Evolutionary conservation across 2,329 filamentous ascomycete species (phyloP).

Genomic region (Paraphaeosphaeria sporulosa): DNA sequence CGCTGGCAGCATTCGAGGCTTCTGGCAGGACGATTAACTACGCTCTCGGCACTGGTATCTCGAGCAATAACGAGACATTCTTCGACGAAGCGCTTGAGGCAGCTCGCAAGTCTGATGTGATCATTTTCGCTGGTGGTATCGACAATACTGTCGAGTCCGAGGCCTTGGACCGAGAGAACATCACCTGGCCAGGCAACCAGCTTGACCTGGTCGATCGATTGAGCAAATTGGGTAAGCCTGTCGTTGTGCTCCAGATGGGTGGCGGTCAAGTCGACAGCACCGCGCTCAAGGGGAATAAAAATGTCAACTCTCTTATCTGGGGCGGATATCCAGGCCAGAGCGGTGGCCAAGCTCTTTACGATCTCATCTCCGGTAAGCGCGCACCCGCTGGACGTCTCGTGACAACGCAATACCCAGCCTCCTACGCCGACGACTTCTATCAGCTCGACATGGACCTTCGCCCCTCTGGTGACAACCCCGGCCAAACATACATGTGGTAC

Average conservation of each 20-base stretch:
- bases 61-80: conserved; percentile 38
- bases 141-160: conserved; percentile 63
- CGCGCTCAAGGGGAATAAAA: conserved; percentile 56
- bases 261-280: conserved; percentile 60
- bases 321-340: conserved; percentile 67
- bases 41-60: conserved; percentile 33
- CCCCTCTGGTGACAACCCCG: conserved; percentile 55
- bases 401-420: conserved; percentile 63
- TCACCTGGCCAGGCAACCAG: conserved; percentile 62
- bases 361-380: conserved; percentile 60
- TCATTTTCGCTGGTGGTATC: conserved; percentile 65
- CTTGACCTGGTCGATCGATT: conserved; percentile 60
- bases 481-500: conserved; percentile 60
- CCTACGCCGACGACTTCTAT: conserved; percentile 57
- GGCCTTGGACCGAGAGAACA: conserved; percentile 58
- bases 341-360: conserved; percentile 63
- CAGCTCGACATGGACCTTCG: conserved; percentile 66
- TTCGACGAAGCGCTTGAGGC: conserved; percentile 27
- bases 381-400: conserved; percentile 64
- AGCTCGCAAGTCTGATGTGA: conserved; percentile 45
- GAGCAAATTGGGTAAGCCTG: conserved; percentile 56
- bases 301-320: conserved; percentile 64
- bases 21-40: conserved; percentile 51
- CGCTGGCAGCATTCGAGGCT: conserved; percentile 60
- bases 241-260: conserved; percentile 62